Percentiles rank a stretch among this genome's conserved stretches.
phyloP scores from a whole-genome alignment of 2,329 filamentous ascomycete species.

The Leptographium procerum region DNA sequence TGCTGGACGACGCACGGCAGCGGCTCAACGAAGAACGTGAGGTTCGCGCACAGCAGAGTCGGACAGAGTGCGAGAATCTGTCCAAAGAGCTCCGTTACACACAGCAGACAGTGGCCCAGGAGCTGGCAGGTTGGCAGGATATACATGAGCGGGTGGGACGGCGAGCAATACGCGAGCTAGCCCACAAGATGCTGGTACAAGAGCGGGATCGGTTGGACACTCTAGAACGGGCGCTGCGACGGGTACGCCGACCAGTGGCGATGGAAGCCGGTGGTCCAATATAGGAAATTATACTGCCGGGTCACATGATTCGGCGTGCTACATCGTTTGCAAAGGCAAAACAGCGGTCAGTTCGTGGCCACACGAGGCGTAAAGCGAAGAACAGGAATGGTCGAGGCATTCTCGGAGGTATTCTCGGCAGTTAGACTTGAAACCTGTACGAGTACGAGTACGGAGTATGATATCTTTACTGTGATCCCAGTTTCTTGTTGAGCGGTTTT shows the following conservation, averaged over 20 bases:
- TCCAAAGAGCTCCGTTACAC: conserved; percentile 79
- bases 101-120: conserved; percentile 82
- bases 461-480: background rate
- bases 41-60: conserved; percentile 60
- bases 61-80: conserved; percentile 60
- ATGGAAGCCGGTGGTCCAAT: background rate
- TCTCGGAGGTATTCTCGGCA: background rate
- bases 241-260: conserved; percentile 25
- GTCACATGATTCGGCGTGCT: background rate
- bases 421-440: background rate
- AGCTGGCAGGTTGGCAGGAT: conserved; percentile 90
- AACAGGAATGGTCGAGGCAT: background rate
- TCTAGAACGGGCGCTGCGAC: conserved; percentile 67
- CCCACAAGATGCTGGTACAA: conserved; percentile 63
- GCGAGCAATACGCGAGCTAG: conserved; percentile 64
- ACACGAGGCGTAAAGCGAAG: background rate
- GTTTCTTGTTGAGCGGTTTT: conserved; percentile 1
- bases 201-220: conserved; percentile 72
- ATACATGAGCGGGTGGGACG: conserved; percentile 69
- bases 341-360: background rate
- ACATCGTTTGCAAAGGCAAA: background rate
- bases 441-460: no score
- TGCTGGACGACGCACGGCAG: conserved; percentile 80
- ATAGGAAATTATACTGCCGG: background rate
- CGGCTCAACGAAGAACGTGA: conserved; percentile 75